phyloP scores from a whole-genome alignment of 2,329 filamentous ascomycete species.

The Ophiostoma ulmi region DNA sequence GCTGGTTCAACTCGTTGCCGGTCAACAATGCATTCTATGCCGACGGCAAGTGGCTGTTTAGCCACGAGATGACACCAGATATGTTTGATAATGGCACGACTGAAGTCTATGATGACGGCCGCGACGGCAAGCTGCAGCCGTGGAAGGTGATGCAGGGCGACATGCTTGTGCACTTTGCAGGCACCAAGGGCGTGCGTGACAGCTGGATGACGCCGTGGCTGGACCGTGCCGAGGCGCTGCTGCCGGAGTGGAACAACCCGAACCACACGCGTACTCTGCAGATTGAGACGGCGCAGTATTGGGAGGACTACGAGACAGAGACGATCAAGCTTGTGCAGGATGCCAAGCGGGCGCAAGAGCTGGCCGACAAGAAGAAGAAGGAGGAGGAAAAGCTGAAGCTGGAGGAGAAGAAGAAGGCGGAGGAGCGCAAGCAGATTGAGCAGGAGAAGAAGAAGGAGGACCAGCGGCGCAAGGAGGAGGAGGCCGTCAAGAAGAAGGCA shows the following conservation, averaged over 20 bases:
- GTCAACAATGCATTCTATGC: slow-evolving; percentile 34
- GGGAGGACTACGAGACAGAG: slow-evolving; percentile 27
- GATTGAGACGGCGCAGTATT: slow-evolving; percentile 28
- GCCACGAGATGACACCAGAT: slow-evolving; percentile 30
- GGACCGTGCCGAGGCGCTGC: slow-evolving; percentile 30
- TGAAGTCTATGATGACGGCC: slow-evolving; percentile 31
- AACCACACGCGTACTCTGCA: slow-evolving; percentile 26
- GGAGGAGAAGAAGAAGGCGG: slow-evolving; percentile 23
- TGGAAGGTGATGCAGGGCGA: slow-evolving; percentile 35
- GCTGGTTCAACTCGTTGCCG: slow-evolving; percentile 35
- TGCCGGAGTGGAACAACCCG: slow-evolving; percentile 33
- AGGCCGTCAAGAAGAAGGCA: slow-evolving; percentile 22
- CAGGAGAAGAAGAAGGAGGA: slow-evolving; percentile 22
- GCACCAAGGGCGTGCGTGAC: slow-evolving; percentile 32
- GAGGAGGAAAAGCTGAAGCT: slow-evolving; percentile 20
- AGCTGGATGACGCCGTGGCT: slow-evolving; percentile 35
- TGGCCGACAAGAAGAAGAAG: slow-evolving; percentile 20
- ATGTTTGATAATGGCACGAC: slow-evolving; percentile 33
- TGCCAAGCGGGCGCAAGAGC: slow-evolving; percentile 18
- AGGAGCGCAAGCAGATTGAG: slow-evolving; percentile 17
- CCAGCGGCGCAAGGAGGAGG: slow-evolving; percentile 17
- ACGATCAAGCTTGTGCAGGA: slow-evolving; percentile 17
- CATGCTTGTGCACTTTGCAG: slow-evolving; percentile 33
- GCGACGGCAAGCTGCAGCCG: slow-evolving; percentile 28
- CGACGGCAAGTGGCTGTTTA: slow-evolving; percentile 32